Evolutionary conservation across 768 basidiomycete species (phyloP).

Genomic region (Pilatotrama ljubarskyi): DNA sequence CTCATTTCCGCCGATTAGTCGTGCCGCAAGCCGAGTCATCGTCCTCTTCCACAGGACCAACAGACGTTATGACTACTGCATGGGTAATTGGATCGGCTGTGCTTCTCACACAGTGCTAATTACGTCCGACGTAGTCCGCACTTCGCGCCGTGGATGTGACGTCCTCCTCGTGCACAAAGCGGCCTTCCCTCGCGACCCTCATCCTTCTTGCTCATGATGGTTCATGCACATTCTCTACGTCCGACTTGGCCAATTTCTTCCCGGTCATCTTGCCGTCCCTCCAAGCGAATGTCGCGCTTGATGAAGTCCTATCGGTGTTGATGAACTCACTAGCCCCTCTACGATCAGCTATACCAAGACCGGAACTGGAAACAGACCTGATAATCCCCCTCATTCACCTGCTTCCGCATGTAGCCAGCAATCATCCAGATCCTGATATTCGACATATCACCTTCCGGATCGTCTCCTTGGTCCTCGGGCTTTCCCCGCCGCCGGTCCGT

Average conservation of each 20-base stretch:
- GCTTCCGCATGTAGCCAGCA: slow-evolving; percentile 58
- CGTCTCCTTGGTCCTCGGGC: slow-evolving; percentile 52
- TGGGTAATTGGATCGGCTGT: slow-evolving; percentile 10
- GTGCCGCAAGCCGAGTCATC: slow-evolving; percentile 1
- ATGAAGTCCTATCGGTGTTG: slow-evolving; percentile 62
- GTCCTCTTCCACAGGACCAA: neutral
- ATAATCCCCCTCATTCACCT: slow-evolving; percentile 48
- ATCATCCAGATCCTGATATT: slow-evolving; percentile 56
- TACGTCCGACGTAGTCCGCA: slow-evolving; percentile 2
- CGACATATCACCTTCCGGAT: slow-evolving; percentile 65
- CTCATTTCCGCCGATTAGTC: slow-evolving; percentile 24
- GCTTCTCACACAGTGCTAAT: neutral
- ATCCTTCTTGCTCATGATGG: slow-evolving; percentile 30
- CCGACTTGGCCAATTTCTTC: slow-evolving; percentile 21
- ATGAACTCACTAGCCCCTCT: slow-evolving; percentile 34
- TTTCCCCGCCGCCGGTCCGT: slow-evolving; percentile 47
- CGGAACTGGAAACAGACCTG: slow-evolving; percentile 44
- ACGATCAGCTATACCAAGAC: slow-evolving; percentile 11
- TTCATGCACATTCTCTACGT: slow-evolving; percentile 9
- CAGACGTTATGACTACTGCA: slow-evolving; percentile 2
- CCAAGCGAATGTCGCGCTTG: slow-evolving; percentile 53
- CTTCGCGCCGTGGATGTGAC: slow-evolving; percentile 29
- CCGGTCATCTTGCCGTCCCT: slow-evolving; percentile 36
- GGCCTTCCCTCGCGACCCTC: slow-evolving; percentile 22
- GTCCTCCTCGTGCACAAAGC: neutral